Base-by-base conservation (phyloP, 2,329 filamentous ascomycete species). In the Furcasterigmium furcatum region DNA sequence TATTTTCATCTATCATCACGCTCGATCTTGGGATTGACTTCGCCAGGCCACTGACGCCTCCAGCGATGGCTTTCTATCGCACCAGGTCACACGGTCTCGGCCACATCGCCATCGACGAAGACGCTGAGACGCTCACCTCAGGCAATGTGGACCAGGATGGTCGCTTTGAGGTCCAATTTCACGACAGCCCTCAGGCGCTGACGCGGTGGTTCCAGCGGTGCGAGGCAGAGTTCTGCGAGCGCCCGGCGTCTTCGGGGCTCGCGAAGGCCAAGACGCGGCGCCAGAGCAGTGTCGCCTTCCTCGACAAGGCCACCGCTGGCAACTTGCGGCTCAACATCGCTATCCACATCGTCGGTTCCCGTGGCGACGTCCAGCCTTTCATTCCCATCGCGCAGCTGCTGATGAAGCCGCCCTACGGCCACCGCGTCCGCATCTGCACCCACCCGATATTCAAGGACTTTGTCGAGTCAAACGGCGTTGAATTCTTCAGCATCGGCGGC, bases 401-500 rank as follows among this genome's bases (percentile, higher is more conserved):
- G 2, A 43, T 47, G 41, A 52, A 52, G n/a, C 44, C 55, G 2
- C 58, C 60, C 0, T 63, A 74, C 44, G 71, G 73, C 3, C 78
- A 82, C 53, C 71, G 78, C 9, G 74, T 83, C 3, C 72, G 79
- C 3, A 62, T 82, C 10, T 78, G 77, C 21, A 83, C 79, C 1
- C 79, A 82, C 53, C 54, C 66, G 9, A 66, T 70, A 4, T 82
- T 82, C 53, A 68, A 73, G 43, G 61, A 72, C 3, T 80, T 82
- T 35, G 75, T 82, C 14, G 61, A 70, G 36, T 62, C 67, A 3
- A 66, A 73, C n/a, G 74, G 72, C 1, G 56, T 82, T 9, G 78
- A 81, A 46, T 82, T 82, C 55, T 82, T 74, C 52, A 67, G 67
- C 9, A 80, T 82, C 12, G 79, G 79, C 4, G 79, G 78, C 4